Base-by-base conservation (phyloP, 23 red algal species). In the Gracilaria gracilis region DNA sequence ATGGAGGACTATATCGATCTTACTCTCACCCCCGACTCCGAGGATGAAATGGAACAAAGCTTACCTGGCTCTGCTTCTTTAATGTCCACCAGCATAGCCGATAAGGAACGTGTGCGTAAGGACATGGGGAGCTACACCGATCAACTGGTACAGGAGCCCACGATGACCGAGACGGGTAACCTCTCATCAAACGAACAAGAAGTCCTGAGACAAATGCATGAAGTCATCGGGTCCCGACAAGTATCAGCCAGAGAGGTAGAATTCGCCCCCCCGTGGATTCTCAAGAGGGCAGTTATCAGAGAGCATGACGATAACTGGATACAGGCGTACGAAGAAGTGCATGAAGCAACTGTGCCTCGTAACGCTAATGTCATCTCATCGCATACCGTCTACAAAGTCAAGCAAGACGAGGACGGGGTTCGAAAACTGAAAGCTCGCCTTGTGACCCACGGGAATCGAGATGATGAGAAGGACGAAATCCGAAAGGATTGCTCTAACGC, bases 401-500 rank as follows among this genome's bases (percentile, higher is more conserved):
- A 81, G 31, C 1, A 28, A 17, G 33, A 84, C 8, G n/a, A 84
- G 42, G 59, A 64, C 9, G 58, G 29, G 7, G 5, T 32, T 9
- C 58, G 28, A 2, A 84, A 84, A 9, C 9, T 84, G 12, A 67
- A 20, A n/a, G n/a, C n/a, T n/a, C n/a, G n/a, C n/a, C n/a, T n/a
- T n/a, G n/a, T n/a, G n/a, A n/a, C n/a, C n/a, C 76, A 12, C 28
- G 46, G 76, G 17, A 81, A 81, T 44, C 44, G 57, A 12, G 47
- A 81, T 14, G 47, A 37, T 40, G 14, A 36, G 44, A 81, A 81
- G 76, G 48, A 81, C 4, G 76, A 81, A n/a, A 59, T 81, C 4
- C 12, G 76, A 23, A 81, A 81, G 24, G 84, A 76, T 35, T 88
- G 47, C 15, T 51, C 64, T 24, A 75, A 64, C 20, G 84, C 84